Base-by-base conservation (phyloP, 306 rosid species). In the Begonia loranthoides region DNA sequence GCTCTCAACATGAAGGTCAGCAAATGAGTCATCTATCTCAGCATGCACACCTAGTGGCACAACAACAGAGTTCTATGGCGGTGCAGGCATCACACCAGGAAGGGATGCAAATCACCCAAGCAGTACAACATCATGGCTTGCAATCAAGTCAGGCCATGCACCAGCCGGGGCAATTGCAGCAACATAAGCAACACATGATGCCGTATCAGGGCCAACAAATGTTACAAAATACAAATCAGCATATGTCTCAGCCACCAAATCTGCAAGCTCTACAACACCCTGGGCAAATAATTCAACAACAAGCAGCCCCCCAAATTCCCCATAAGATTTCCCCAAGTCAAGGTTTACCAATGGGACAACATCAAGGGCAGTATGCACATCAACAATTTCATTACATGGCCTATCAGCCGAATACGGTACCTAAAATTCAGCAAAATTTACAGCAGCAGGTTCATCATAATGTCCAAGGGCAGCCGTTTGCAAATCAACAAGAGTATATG, bases 331-430 rank as follows among this genome's bases (percentile, higher is more conserved):
- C 77, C 13, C 97, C 66, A 57, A 77, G 66, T 51, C 90, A 78
- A 41, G 74, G 78, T 15, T 61, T 78, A 0, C 84, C 77, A 44
- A 46, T 64, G 52, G 66, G 49, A 13, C 93, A 78, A 53, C 79
- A 75, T 4, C 97, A 82, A 40, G 69, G 70, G 3, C 93, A 80
- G 12, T 82, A 63, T 61, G 13, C 74, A 15, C 84, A 74, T 53
- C 94, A 75, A 52, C 83, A 76, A 64, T 15, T 75, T 58, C 92
- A 92, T 17, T 80, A 73, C 59, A 71, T 75, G 84, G 54, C 80
- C 14, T 92, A 83, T 75, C 88, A 82, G 58, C 95, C 69, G 45
- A 75, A 67, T 46, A 45, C 66, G 68, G 60, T 13, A 60, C 55
- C 88, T 33, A 67, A 75, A 36, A 83, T 87, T 51, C 89, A 69